Conservation (phyloP, 2,329 filamentous ascomycete species). For the Chaetomiaceae sp. region DNA sequence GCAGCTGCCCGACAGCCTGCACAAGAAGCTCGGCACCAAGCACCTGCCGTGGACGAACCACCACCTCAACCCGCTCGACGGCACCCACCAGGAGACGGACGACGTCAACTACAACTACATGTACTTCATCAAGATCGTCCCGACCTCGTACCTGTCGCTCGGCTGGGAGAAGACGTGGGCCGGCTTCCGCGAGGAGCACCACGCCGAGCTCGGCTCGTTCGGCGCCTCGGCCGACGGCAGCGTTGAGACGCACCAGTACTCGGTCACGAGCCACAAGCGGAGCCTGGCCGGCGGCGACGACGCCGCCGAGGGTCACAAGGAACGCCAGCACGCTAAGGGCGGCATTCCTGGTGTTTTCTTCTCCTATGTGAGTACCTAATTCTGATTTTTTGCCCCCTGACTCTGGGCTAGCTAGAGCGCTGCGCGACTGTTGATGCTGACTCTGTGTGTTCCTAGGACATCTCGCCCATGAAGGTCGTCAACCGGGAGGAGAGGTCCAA, state of each 20-base stretch:
- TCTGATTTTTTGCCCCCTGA: too few relatives aligned
- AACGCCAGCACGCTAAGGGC: constrained; percentile 80
- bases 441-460: constrained; percentile 57
- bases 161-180: constrained; percentile 66
- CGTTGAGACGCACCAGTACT: constrained; percentile 97
- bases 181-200: constrained; percentile 39
- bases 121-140: constrained; percentile 99
- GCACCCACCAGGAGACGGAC: constrained; percentile 65
- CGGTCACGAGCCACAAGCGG: constrained; percentile 91
- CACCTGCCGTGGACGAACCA: constrained; percentile 72
- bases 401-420: too few relatives aligned
- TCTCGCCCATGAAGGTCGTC: constrained; percentile 99
- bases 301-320: constrained; percentile 79
- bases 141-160: constrained; percentile 87
- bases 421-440: background rate
- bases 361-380: constrained; percentile 69
- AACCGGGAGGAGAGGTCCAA: constrained; percentile 89
- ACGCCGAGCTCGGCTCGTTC: constrained; percentile 60
- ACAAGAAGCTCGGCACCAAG: constrained; percentile 51
- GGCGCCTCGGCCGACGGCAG: constrained; percentile 66
- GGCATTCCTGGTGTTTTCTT: constrained; percentile 98
- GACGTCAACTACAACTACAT: constrained; percentile 93
- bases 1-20: constrained; percentile 69
- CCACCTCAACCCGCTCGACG: constrained; percentile 86
- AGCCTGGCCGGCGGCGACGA: constrained; percentile 80